Base-by-base conservation (phyloP, 164 flowering plant genomes). In the Sextonia rubra region DNA sequence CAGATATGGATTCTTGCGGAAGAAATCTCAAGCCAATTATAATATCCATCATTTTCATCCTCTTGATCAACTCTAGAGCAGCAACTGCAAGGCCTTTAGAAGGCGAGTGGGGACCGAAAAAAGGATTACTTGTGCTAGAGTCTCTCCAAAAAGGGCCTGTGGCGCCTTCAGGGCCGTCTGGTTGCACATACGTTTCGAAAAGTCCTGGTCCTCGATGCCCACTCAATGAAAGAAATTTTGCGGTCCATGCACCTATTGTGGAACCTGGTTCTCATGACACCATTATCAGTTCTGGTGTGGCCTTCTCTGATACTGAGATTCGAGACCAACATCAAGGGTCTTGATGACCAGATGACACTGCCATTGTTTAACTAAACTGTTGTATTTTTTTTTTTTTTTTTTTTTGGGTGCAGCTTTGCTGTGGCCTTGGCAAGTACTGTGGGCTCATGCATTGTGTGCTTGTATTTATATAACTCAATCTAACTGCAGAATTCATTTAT, bases 101-200 rank as follows among this genome's bases (percentile, higher is more conserved):
- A 12, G 65, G 32, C 11, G 65, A 25, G 3, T 62, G 65, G 65
- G 65, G 65, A 25, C 11, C 65, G 12, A 62, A 62, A 29, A 27
- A 62, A 23, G 65, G 65, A 62, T 23, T 62, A 23, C 14, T 62
- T 5, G 26, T 62, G 15, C 14, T 62, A 11, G 29, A 65, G 68
- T 65, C 68, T 26, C 68, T 65, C 17, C 68, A 65, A n/a, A 65
- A 37, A 65, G 68, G 68, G 44, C 44, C 7, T 1, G 47, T 17
- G 68, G 12, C 48, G 18, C 68, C 68, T 65, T 30, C 68, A 4
- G 47, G 20, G 17, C 44, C 6, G 27, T 65, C 68, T 3, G 37
- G 27, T 7, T 65, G 68, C 68, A 65, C 68, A 32, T 12, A 65
- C 48, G 68, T 25, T 14, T 15, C 25, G 27, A 30, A 15, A 4